These are phyloP conservation scores for Chrysophaeum taylorii DNA, from an alignment of 352 stramenopile genomes.

Conservation along the genomic window DNA sequence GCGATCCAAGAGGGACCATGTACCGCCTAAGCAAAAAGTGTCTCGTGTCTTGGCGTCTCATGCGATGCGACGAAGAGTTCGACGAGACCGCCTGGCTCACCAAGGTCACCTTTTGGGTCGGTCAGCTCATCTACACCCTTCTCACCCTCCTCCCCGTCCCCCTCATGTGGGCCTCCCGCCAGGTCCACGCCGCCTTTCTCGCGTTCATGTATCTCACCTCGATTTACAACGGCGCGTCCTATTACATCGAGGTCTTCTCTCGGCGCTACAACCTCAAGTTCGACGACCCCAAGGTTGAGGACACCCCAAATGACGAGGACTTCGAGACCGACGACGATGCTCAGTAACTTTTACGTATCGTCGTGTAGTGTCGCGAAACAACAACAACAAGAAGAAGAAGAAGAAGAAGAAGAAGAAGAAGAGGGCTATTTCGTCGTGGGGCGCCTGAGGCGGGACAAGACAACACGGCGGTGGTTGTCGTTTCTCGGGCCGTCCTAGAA, in stretches of 20 bases:
- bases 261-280: conserved; percentile 25
- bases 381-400: too few species aligned
- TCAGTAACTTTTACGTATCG: too few species aligned
- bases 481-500: too few species aligned
- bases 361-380: too few species aligned
- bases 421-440: too few species aligned
- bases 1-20: conserved; percentile 36
- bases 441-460: too few species aligned
- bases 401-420: too few species aligned
- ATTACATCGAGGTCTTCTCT: conserved; percentile 38
- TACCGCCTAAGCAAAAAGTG: conserved; percentile 27
- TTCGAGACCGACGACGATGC: too few species aligned
- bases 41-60: conserved; percentile 20
- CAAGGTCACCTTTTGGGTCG: conserved; percentile 38
- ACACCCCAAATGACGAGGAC: too few species aligned
- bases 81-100: conserved; percentile 30
- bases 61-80: conserved; percentile 34
- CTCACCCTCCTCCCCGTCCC: conserved; percentile 30
- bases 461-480: too few species aligned
- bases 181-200: conserved; percentile 16
- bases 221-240: conserved; percentile 32
- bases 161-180: conserved; percentile 15
- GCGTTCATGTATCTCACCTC: conserved; percentile 20
- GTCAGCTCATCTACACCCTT: conserved; percentile 38
- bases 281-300: too few species aligned